Evolutionary conservation across 805 yeast genomes (phyloP), one percentile per base, ranked within the genome.

Genomic region (Nakazawaea ernobii): DNA sequence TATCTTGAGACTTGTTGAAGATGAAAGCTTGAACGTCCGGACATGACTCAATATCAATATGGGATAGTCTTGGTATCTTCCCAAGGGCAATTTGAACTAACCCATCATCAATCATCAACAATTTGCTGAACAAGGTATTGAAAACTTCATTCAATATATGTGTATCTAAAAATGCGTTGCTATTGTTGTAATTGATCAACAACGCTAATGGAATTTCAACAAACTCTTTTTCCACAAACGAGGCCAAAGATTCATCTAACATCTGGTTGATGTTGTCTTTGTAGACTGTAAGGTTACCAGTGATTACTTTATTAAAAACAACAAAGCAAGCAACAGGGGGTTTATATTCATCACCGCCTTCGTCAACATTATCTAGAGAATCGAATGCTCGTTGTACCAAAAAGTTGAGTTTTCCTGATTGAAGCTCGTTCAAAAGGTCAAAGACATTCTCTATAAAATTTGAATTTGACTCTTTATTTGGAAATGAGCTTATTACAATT

Each of bases 121-220:
- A 43, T 35, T 68, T 70, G n/a, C 56, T 41, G 49, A 56, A 70
- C 27, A 61, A 53, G 35, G 65, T 67, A 48, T 69, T 66, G 35
- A 74, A 59, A 13, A 60, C 40, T n/a, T 63, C 67, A 26, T 61
- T 48, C 27, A 60, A 49, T 0, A 56, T 33, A 1, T 45, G 49
- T 5, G 53, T 50, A 3, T 58, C 53, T 13, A 55, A 51, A 2
- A 60, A 46, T 6, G 7, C 35, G 1, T 45, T 43, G 11, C 65
- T 59, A 15, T 61, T 56, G 14, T 74, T 52, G 43, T 66, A 71
- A 6, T 54, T 45, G 2, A 58, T 52, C 37, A 76, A 46, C 3
- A 73, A 50, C 1, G 52, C 43, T 11, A 73, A 52, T 2, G 72
- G 68, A 8, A 45, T 40, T 4, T 63, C 68, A 42, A 63, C 54